Percentiles rank a stretch among this genome's conserved stretches.
These are phyloP conservation scores for Candida germanica DNA, from an alignment of 805 yeast genomes.

Conservation along the genomic window DNA sequence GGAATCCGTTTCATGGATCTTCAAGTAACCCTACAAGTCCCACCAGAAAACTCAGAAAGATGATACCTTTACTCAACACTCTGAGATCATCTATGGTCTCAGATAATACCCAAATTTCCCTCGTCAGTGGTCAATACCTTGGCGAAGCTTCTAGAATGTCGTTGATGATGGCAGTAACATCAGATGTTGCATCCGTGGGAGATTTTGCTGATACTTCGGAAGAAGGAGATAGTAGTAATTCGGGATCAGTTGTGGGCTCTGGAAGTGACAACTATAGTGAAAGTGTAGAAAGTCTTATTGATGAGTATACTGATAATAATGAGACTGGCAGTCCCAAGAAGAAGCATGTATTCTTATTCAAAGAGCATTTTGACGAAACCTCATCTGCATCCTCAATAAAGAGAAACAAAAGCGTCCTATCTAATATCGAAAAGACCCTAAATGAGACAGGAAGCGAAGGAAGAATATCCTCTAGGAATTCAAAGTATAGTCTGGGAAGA, in stretches of 20 bases:
- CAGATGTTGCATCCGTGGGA: slow-evolving; percentile 17
- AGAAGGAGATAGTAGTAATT: slow-evolving; percentile 11
- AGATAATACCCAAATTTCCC: slow-evolving; percentile 2
- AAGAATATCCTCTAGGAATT: neutral
- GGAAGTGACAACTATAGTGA: slow-evolving; percentile 17
- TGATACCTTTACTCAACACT: slow-evolving; percentile 20
- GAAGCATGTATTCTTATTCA: slow-evolving; percentile 19
- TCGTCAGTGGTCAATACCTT: slow-evolving; percentile 1
- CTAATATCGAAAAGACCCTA: slow-evolving; percentile 14
- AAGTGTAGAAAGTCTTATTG: slow-evolving; percentile 29
- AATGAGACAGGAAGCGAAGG: slow-evolving; percentile 8
- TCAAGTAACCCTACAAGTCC: slow-evolving; percentile 5
- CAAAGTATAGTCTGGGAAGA: neutral
- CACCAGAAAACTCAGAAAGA: slow-evolving; percentile 6
- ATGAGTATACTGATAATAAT: slow-evolving; percentile 20
- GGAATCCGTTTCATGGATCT: slow-evolving; percentile 6
- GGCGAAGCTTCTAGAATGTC: neutral
- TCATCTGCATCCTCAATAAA: slow-evolving; percentile 4
- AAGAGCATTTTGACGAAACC: slow-evolving; percentile 27
- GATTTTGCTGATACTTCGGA: slow-evolving; percentile 39
- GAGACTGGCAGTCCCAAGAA: neutral
- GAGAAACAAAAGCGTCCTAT: slow-evolving; percentile 8
- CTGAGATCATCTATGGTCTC: slow-evolving; percentile 18
- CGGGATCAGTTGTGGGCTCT: slow-evolving; percentile 12
- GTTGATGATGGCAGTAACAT: neutral